Base-by-base conservation (phyloP, 495 filamentous ascomycete species). In the Lasiosphaeris hirsuta region DNA sequence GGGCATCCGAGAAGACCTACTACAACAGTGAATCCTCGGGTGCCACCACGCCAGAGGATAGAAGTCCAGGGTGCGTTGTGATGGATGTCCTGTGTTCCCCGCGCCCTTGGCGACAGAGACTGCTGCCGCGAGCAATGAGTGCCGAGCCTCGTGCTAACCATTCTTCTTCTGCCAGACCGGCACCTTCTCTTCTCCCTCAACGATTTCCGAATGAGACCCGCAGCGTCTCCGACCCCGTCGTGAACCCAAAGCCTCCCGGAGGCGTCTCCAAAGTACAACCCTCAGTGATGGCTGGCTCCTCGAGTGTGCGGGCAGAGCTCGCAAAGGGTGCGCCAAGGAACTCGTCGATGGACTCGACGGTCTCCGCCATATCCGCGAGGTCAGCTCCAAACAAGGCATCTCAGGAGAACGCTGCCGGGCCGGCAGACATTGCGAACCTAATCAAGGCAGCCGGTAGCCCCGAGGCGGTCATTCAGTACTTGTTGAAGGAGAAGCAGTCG, bases 311-410 rank as follows among this genome's bases (percentile, higher is more conserved):
- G 56, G 62, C 63, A 48, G 68, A 62, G 57, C 62, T 64, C 51
- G 62, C 50, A 23, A 67, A 66, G 58, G 63, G 62, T 30, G 45
- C 73, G 63, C 85, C 88, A 53, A 86, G 93, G 59, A 97, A 87
- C 46, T 90, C 90, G 2, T 98, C 94, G 37, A 97, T 97, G 63
- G 94, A 97, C 66, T 96, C 94, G 7, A 89, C 91, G 0, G 89
- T 96, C 23, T 97, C 93, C 1, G 87, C 89, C 5, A 79, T 92
- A 41, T 96, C 91, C 7, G 84, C 86, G n/a, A 76, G 68, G 59
- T 80, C 78, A 13, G 83, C 86, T 44, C 78, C 84, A 5, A 83
- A 86, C 46, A 90, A 86, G 63, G 63, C 67, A 11, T 81, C 86
- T 4, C 81, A 85, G 52, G 89, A 90, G 65, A 78, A 69, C 40